These are phyloP conservation scores for Marchantia polymorpha DNA, from an alignment of 225 moss, liverwort and hornwort genomes.

Conservation along the genomic window DNA sequence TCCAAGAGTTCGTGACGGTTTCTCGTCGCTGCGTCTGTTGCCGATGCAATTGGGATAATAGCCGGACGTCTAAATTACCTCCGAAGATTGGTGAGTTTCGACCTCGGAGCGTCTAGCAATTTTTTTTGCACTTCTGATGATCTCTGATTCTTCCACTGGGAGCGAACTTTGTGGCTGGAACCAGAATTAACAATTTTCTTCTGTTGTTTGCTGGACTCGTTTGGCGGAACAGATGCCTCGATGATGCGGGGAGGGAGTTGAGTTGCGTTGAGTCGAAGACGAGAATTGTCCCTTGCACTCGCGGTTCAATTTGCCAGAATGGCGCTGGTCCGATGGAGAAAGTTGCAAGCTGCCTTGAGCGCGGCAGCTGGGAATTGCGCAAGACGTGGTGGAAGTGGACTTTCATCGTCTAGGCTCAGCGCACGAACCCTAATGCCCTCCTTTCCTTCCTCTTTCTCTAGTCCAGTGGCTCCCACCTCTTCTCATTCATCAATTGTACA, in stretches of 20 bases:
- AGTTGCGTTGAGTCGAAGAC: conserved; percentile 1
- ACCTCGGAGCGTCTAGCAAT: not conserved
- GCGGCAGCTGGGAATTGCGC: conserved; percentile 41
- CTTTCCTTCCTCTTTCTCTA: conserved; percentile 34
- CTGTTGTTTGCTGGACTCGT: not conserved
- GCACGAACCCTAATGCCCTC: conserved; percentile 41
- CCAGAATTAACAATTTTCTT: not conserved
- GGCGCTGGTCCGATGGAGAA: conserved; percentile 73
- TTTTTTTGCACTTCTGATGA: not conserved
- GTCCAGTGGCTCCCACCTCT: conserved; percentile 31
- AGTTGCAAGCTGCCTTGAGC: conserved; percentile 49
- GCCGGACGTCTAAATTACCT: not conserved
- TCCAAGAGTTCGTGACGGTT: conserved; percentile 1
- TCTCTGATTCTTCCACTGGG: not conserved
- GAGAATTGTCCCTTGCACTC: conserved; percentile 14
- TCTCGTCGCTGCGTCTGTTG: conserved; percentile 4
- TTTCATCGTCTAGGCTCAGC: conserved; percentile 29
- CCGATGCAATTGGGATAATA: not conserved
- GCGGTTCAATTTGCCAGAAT: conserved; percentile 33
- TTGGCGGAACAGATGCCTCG: conserved; percentile 9
- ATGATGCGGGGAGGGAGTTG: conserved; percentile 26
- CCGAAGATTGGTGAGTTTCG: not conserved
- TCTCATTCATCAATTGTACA: conserved; percentile 39
- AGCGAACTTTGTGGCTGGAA: not conserved
- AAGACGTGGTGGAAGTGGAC: conserved; percentile 34